Evolutionary conservation across 2,329 filamentous ascomycete species (phyloP), one percentile per base, ranked within the genome.

Genomic region (Parascedosporium putredinis): DNA sequence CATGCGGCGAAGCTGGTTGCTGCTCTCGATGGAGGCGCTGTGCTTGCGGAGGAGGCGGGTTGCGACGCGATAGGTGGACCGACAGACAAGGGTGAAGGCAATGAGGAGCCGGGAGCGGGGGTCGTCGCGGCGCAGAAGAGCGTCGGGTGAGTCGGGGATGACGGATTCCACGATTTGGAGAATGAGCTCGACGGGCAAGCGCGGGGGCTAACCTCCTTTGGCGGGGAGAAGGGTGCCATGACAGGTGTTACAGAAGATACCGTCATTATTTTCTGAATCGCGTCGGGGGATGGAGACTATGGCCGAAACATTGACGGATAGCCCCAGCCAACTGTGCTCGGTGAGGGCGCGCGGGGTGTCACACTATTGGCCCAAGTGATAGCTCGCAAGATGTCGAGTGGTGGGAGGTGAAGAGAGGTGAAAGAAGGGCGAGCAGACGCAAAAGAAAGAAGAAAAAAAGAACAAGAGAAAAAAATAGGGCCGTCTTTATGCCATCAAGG

Each of bases 11-110:
- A 72, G 63, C 18, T 66, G 65, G 4, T 53, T 53, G 14, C 59
- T 58, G 20, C 67, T 67, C 46, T 72, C 65, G 34, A 77, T 59
- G 54, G 69, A 68, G 31, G 73, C 54, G 57, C 72, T 75, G 54
- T 68, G 64, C 51, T 67, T 58, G 43, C 67, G 67, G n/a, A 76
- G 65, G 9, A 70, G 60, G 34, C 62, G 65, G 14, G 63, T 62
- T 3, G 73, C 70, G 8, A 67, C 51, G 4, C 56, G 54, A 52
- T 70, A 64, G 3, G 69, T 72, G 14, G 65, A 64, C 3, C 65
- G 64, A 31, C 66, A 72, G 33, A 73, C 68, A 18, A 64, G 58
- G 3, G 67, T 66, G 51, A 75, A 64, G 16, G 69, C 61, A 14
- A 74, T 55, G 5, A 76, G 65, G 5, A 71, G 67, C 52, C 65